Evolutionary conservation across 106 monocot species (phyloP).

Genomic region (Allium fistulosum): DNA sequence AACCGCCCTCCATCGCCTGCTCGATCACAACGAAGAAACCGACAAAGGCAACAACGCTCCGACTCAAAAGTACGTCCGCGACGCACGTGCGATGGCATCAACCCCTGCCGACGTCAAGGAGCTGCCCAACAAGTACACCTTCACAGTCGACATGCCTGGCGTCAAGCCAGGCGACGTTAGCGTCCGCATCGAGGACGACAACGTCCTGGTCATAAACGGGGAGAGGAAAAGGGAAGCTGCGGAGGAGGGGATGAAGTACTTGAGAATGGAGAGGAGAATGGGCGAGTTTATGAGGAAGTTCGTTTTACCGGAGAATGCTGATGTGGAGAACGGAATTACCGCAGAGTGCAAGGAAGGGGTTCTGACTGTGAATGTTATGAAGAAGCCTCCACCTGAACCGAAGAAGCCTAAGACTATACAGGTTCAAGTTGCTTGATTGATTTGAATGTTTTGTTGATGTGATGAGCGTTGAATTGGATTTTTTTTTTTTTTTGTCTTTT

Average conservation of each 20-base stretch:
- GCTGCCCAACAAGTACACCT: conserved; percentile 38
- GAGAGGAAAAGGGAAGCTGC: conserved; percentile 26
- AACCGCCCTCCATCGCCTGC: conserved; percentile 1
- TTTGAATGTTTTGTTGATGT: no score
- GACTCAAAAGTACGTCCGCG: conserved; percentile 52
- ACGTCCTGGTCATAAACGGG: conserved; percentile 30
- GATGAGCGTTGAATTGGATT: no score
- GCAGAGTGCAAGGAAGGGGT: conserved; percentile 59
- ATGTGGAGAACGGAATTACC: conserved; percentile 27
- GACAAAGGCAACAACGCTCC: conserved; percentile 29
- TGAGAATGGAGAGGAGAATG: conserved; percentile 60
- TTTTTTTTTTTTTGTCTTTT: no score
- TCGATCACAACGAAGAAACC: conserved; percentile 43
- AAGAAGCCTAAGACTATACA: conserved; percentile 81
- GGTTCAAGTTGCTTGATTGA: conserved; percentile 37
- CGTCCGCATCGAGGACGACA: conserved; percentile 47
- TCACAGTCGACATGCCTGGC: conserved; percentile 85
- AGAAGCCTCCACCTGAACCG: conserved; percentile 67
- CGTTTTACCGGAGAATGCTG: conserved; percentile 44
- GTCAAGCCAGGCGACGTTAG: conserved; percentile 41
- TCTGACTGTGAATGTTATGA: conserved; percentile 53
- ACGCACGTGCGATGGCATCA: conserved; percentile 51
- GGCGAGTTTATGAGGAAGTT: conserved; percentile 77
- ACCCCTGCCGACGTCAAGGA: conserved; percentile 87
- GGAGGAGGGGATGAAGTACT: conserved; percentile 36